phyloP scores from a whole-genome alignment of 2,329 filamentous ascomycete genomes.

The Colletotrichum sp. region DNA sequence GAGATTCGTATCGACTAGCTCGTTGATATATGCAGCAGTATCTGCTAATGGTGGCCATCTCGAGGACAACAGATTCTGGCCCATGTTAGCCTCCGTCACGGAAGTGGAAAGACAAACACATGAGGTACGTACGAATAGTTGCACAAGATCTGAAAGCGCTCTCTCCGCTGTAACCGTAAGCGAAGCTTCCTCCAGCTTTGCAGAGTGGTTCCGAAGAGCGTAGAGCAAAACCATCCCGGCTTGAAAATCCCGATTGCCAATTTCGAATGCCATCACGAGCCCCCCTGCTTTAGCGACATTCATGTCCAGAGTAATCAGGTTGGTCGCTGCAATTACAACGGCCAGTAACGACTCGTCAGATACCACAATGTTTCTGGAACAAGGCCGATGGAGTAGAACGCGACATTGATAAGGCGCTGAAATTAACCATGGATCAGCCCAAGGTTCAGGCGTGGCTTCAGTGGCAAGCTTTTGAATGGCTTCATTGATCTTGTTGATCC shows the following conservation, averaged over 20 bases:
- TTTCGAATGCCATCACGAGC: background rate
- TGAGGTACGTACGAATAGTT: background rate
- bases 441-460: background rate
- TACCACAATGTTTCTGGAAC: background rate
- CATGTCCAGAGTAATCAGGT: background rate
- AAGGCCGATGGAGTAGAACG: background rate
- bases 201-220: background rate
- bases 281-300: background rate
- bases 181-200: background rate
- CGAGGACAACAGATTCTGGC: background rate
- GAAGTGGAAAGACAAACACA: background rate
- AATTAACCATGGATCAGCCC: background rate
- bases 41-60: background rate
- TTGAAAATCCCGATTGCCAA: background rate
- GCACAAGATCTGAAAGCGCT: background rate
- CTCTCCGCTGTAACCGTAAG: background rate
- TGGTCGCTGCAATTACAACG: background rate
- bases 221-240: background rate
- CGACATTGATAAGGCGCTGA: background rate
- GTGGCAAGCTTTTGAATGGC: background rate
- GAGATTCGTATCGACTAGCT: background rate
- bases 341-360: background rate
- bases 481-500: background rate
- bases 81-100: background rate
- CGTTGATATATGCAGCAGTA: background rate